Evolutionary conservation across 805 yeast genomes (phyloP).

Genomic region (Pichia heedii): DNA sequence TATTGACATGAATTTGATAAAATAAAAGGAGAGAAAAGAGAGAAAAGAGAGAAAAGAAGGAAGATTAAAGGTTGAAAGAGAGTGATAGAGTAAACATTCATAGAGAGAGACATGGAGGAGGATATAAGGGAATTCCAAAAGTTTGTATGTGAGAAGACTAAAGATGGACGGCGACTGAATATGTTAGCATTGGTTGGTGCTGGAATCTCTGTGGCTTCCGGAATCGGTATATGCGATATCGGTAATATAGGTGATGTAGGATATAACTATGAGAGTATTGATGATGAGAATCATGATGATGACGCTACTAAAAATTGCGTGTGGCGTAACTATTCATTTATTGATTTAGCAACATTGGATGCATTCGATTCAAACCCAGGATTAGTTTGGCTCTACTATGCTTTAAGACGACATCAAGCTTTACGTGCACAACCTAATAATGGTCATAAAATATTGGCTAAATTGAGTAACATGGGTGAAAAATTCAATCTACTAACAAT

Average conservation of each 20-base stretch:
- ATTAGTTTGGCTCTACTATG: conserved; percentile 83
- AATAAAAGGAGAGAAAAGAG: too few species aligned
- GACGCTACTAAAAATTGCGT: too few species aligned
- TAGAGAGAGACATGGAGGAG: not conserved
- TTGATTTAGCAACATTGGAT: conserved; percentile 86
- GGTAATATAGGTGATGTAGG: conserved; percentile 5
- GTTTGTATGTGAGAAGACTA: conserved; percentile 12
- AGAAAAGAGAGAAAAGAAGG: too few species aligned
- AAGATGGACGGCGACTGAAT: not conserved
- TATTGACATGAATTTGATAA: too few species aligned
- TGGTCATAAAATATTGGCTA: conserved; percentile 66
- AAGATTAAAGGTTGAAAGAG: too few species aligned
- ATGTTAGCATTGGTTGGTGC: conserved; percentile 43
- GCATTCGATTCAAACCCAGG: conserved; percentile 80
- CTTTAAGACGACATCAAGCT: conserved; percentile 58
- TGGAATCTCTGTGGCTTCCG: not conserved
- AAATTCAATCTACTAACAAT: conserved; percentile 47
- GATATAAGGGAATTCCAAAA: conserved; percentile 35
- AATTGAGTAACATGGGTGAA: conserved; percentile 37
- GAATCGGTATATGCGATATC: not conserved
- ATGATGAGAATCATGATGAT: too few species aligned
- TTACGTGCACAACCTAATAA: conserved; percentile 59
- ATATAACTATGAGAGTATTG: too few species aligned
- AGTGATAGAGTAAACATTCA: too few species aligned
- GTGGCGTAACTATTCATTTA: conserved; percentile 70